Conservation (phyloP, 352 stramenopile genomes). For the Globisporangium echinulatum region DNA sequence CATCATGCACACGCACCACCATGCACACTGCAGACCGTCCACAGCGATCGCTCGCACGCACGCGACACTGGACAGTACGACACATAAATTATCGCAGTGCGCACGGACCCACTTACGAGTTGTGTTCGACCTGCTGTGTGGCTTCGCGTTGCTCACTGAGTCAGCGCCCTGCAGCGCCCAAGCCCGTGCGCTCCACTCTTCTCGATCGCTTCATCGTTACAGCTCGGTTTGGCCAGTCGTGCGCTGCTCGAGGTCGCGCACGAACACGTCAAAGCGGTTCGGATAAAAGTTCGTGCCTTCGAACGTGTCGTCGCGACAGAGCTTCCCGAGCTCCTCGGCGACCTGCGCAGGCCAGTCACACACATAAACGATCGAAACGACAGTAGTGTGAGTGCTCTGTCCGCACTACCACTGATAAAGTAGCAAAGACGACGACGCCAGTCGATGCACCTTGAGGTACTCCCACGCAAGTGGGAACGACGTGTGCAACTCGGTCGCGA, state of each 20-base stretch:
- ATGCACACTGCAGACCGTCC: not conserved
- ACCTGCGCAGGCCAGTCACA: constrained; percentile 30
- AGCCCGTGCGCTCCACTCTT: not conserved
- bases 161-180: too few species aligned
- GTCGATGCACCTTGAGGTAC: constrained; percentile 82
- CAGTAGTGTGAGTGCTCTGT: not conserved
- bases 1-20: not conserved
- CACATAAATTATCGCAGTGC: not conserved
- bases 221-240: constrained; percentile 7
- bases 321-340: constrained; percentile 88
- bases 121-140: too few species aligned
- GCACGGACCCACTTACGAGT: not conserved
- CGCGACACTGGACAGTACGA: not conserved
- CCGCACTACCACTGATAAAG: too few species aligned
- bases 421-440: too few species aligned
- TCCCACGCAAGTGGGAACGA: constrained; percentile 94
- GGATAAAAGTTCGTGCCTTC: constrained; percentile 94
- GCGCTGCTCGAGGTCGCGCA: not conserved
- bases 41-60: not conserved
- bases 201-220: not conserved
- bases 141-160: too few species aligned
- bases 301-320: constrained; percentile 95
- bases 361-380: not conserved
- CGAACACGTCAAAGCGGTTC: constrained; percentile 84
- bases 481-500: constrained; percentile 89